These are phyloP conservation scores for Rosa lucieae DNA, from an alignment of 306 rosid species.

Conservation along the genomic window DNA sequence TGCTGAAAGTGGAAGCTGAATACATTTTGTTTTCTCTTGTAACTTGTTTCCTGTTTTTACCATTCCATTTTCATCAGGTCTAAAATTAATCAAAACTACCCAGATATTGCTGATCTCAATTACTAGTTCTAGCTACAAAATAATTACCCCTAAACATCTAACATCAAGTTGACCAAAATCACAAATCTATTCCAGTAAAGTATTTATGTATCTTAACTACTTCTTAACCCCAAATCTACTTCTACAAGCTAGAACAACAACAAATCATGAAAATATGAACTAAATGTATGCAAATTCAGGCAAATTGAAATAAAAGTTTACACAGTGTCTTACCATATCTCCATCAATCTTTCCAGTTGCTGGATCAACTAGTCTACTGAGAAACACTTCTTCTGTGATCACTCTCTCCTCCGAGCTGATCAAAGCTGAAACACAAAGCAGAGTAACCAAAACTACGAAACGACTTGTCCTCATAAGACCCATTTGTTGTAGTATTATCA, in stretches of 20 bases:
- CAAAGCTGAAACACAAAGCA: conserved; percentile 38
- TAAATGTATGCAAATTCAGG: not conserved
- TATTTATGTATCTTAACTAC: not conserved
- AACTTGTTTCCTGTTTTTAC: not conserved
- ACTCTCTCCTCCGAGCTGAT: conserved; percentile 40
- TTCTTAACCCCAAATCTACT: not conserved
- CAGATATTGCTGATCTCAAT: not conserved
- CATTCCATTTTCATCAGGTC: not conserved
- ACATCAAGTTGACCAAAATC: not conserved
- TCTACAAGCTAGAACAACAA: not conserved
- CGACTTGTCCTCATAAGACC: conserved; percentile 48
- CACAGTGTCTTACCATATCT: conserved; percentile 59
- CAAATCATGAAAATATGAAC: not conserved
- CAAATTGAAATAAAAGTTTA: not conserved
- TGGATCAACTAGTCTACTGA: conserved; percentile 58
- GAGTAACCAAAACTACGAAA: conserved; percentile 54
- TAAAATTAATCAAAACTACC: not conserved
- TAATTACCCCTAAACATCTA: not conserved
- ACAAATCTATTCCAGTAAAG: not conserved
- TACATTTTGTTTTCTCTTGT: not conserved
- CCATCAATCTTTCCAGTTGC: conserved; percentile 46
- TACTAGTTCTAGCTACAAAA: not conserved
- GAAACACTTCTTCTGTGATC: conserved; percentile 41
- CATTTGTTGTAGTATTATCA: conserved; percentile 46
- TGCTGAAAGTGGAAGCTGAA: not conserved